Percentiles rank a stretch among this genome's conserved stretches.
Conservation (phyloP, 139 green algal genomes). For the Tetraselmis striata region DNA sequence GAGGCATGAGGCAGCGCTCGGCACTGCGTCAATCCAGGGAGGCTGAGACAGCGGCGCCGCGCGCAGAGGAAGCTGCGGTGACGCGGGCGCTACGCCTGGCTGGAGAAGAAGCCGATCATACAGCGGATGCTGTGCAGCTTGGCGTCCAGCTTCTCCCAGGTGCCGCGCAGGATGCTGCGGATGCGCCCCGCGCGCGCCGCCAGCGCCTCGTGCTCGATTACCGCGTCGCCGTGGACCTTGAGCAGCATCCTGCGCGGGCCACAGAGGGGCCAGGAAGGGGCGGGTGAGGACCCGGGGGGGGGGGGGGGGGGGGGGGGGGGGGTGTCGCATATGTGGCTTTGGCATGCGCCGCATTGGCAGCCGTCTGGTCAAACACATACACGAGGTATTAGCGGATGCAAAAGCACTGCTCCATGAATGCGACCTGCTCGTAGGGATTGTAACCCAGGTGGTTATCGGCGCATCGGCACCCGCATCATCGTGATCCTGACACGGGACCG, state of each 20-base stretch:
- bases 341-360: too few relatives aligned
- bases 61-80: too few relatives aligned
- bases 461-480: too few relatives aligned
- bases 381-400: background rate
- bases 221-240: constrained; percentile 53
- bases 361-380: too few relatives aligned
- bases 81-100: background rate
- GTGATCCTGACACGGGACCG: too few relatives aligned
- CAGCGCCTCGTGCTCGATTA: constrained; percentile 46
- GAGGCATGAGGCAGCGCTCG: too few relatives aligned
- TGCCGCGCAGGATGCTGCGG: constrained; percentile 23
- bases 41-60: too few relatives aligned
- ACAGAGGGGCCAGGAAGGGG: constrained; percentile 29
- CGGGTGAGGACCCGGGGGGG: too few relatives aligned
- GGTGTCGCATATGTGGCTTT: background rate
- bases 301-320: background rate
- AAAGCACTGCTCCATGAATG: background rate
- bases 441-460: too few relatives aligned
- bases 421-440: too few relatives aligned
- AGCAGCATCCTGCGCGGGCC: constrained; percentile 26
- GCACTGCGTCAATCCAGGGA: too few relatives aligned
- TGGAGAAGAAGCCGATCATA: constrained; percentile 60
- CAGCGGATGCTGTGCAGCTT: constrained; percentile 60
- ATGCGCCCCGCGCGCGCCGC: constrained; percentile 21
- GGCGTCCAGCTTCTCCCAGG: constrained; percentile 60